Base-by-base conservation (phyloP, 768 basidiomycete species). In the Lactarius psammicola region DNA sequence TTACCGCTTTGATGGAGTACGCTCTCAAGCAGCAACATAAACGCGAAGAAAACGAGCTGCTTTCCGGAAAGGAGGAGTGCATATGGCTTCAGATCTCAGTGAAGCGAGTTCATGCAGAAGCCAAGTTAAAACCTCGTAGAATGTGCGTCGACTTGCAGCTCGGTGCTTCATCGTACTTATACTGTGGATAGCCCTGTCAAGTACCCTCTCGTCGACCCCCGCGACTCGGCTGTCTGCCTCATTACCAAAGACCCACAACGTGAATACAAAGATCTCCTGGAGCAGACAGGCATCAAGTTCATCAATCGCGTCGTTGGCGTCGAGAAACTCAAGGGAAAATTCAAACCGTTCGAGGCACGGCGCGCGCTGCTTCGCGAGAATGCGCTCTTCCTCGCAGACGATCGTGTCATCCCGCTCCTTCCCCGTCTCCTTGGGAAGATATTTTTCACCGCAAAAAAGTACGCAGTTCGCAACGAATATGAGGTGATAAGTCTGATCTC, bases 371-470 rank as follows among this genome's bases (percentile, higher is more conserved):
- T 95, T 70, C 90, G 89, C 74, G 94, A 97, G 74, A 90, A 96
- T 69, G 95, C 87, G 9, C 74, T 98, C 69, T 99, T 98, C 78
- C 82, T 98, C 58, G 94, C 94, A 18, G 97, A 99, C 76, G 94
- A 97, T 67, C 81, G 94, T 33, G 81, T 99, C 51, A 79, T 96
- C 42, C 89, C 90, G n/a, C 77, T 94, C 61, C 83, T 98, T 63
- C 96, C 96, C 1, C 86, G 85, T 66, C 78, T 98, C 56, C 80
- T 98, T 3, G 97, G 97, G 7, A 87, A 85, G 59, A 90, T 89
- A 71, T 98, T 93, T 85, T 94, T 98, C 71, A 85, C 92, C 34
- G 93, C 95, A 1, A 98, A 98, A 79, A 98, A 98, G 95, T 97
- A 71, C 69, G 91, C 71, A 4, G 2, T 73, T 31, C 13, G 8